A percentile compares a stretch with the other conserved stretches of the same genome.
phyloP scores from a whole-genome alignment of 2,329 filamentous ascomycete genomes.

The Apiospora kogelbergensis region DNA sequence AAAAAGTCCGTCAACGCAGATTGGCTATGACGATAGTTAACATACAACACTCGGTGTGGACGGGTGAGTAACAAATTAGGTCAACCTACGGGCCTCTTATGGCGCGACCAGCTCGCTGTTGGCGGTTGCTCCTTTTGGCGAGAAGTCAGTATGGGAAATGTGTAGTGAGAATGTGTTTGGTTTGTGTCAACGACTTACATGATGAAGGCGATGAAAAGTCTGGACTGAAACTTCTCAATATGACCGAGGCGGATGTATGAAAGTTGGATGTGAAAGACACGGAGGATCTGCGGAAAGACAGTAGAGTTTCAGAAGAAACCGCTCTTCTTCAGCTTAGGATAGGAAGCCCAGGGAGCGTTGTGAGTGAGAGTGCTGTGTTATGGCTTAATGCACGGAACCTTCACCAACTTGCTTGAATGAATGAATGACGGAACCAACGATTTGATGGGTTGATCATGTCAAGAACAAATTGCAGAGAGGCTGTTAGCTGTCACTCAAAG shows the following conservation, averaged over 20 bases:
- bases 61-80: neutral
- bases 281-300: no score
- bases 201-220: neutral
- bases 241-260: neutral
- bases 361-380: neutral
- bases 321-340: neutral
- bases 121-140: conserved; percentile 19
- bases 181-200: conserved; percentile 10
- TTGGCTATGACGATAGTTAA: conserved; percentile 11
- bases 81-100: conserved; percentile 27
- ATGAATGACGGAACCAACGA: neutral
- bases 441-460: neutral
- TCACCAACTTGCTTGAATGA: neutral
- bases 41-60: neutral
- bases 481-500: neutral
- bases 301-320: neutral
- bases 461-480: neutral
- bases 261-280: neutral
- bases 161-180: neutral
- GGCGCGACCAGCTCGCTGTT: conserved; percentile 13
- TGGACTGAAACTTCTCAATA: neutral
- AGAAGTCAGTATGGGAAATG: conserved; percentile 10
- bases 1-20: conserved; percentile 32
- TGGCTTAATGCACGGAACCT: neutral
- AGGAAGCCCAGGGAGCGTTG: neutral